Conservation (phyloP, 176 grass and related monocot genomes). For the Eragrostis curvula region DNA sequence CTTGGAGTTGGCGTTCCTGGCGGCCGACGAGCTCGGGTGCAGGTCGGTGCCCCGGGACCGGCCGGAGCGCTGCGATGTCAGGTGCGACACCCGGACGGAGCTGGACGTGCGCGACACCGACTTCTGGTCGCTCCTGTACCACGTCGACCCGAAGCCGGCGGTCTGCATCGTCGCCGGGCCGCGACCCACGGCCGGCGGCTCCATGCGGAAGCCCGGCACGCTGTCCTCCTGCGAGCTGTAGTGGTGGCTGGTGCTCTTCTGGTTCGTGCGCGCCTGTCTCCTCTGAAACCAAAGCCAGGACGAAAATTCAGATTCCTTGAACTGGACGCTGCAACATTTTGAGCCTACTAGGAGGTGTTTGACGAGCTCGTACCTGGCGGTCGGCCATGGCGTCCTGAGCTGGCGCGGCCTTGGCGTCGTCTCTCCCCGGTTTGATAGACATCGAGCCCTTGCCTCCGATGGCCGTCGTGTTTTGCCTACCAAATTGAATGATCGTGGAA, state of each 20-base stretch:
- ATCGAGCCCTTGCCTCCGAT: constrained; percentile 55
- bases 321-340: not conserved
- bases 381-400: constrained; percentile 44
- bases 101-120: constrained; percentile 49
- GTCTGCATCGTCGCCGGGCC: constrained; percentile 47
- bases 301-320: not conserved
- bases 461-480: constrained; percentile 60
- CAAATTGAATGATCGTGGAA: not conserved
- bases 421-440: constrained; percentile 57
- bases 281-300: constrained; percentile 21
- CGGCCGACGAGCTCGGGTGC: constrained; percentile 54
- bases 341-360: not conserved
- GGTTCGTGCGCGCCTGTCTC: constrained; percentile 50
- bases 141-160: constrained; percentile 68
- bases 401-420: constrained; percentile 53
- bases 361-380: constrained; percentile 49
- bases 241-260: constrained; percentile 57
- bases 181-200: constrained; percentile 34
- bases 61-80: constrained; percentile 36
- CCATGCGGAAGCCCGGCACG: constrained; percentile 65
- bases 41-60: constrained; percentile 66
- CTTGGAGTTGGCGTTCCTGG: constrained; percentile 47
- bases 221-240: constrained; percentile 66
- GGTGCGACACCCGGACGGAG: constrained; percentile 60
- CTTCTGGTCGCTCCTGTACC: constrained; percentile 54